Conservation (phyloP, 2,329 filamentous ascomycete species). For the Venturia asperata region DNA sequence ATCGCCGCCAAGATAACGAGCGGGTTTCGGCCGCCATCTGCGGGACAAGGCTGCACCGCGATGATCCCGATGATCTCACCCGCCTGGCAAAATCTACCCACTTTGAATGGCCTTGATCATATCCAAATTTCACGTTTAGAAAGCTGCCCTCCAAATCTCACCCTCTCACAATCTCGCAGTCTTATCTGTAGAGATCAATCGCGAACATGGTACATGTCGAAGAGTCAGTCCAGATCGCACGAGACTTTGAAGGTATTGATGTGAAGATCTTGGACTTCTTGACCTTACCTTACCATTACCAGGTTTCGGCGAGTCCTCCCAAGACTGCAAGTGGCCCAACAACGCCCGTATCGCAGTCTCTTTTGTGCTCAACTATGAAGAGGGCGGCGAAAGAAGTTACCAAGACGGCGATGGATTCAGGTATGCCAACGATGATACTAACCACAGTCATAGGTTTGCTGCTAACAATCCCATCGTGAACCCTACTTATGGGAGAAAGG, state of each 20-base stretch:
- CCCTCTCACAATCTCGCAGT: not conserved
- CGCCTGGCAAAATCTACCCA: not conserved
- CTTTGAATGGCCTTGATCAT: not conserved
- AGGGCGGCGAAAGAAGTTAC: conserved; percentile 30
- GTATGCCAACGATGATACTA: not conserved
- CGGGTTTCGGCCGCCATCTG: not conserved
- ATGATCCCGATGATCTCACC: not conserved
- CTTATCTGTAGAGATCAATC: not conserved
- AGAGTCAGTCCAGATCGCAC: conserved; percentile 31
- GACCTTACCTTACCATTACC: not conserved
- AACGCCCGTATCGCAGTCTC: conserved; percentile 33
- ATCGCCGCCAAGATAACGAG: not conserved
- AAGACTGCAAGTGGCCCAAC: conserved; percentile 32
- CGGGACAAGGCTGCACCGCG: conserved; percentile 1
- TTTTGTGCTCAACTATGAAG: conserved; percentile 36
- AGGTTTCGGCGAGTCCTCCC: conserved; percentile 22
- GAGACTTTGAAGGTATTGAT: conserved; percentile 31
- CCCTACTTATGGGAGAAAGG: conserved; percentile 33
- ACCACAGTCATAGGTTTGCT: not conserved
- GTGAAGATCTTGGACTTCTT: not conserved
- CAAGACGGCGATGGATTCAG: conserved; percentile 29
- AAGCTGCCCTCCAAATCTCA: not conserved
- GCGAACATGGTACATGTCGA: conserved; percentile 28
- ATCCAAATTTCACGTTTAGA: not conserved
- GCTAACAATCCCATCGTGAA: conserved; percentile 23